These are phyloP conservation scores for Elongisporangium undulatum DNA, from an alignment of 352 stramenopile species.

Conservation along the genomic window DNA sequence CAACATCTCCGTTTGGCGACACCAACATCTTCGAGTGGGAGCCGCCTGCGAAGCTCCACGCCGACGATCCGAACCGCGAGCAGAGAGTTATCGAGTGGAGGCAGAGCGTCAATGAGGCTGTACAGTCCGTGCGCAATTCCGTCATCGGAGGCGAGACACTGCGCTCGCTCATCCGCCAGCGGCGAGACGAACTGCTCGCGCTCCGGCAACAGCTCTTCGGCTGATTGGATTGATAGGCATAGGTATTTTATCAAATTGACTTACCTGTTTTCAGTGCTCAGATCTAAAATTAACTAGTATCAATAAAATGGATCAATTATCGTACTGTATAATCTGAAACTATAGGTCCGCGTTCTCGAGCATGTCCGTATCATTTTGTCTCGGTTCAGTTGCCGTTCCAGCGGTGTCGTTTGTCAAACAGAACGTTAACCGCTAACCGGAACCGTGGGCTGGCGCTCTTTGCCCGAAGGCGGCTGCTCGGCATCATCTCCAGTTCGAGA, in stretches of 20 bases:
- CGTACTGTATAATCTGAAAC: background rate
- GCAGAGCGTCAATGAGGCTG: conserved; percentile 31
- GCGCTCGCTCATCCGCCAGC: conserved; percentile 49
- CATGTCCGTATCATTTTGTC: background rate
- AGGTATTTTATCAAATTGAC: background rate
- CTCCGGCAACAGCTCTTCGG: conserved; percentile 54
- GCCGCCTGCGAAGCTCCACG: conserved; percentile 21
- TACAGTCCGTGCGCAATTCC: conserved; percentile 51
- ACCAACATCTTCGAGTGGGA: conserved; percentile 71
- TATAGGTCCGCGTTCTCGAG: too few species aligned
- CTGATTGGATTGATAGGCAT: conserved; percentile 2
- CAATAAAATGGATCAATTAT: background rate
- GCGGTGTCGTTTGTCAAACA: background rate
- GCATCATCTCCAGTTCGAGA: background rate
- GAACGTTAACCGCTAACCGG: background rate
- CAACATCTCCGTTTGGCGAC: background rate
- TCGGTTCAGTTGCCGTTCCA: background rate
- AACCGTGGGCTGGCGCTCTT: background rate
- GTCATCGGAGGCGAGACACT: conserved; percentile 50
- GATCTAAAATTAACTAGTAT: background rate
- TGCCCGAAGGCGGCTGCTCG: background rate
- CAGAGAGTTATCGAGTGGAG: conserved; percentile 31
- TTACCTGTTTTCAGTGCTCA: background rate
- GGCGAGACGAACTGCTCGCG: conserved; percentile 51
- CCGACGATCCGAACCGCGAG: conserved; percentile 4